Evolutionary conservation across 1,284 basidiomycete genomes (phyloP), one percentile per base, ranked within the genome.

Genomic region (Irpex sp.): DNA sequence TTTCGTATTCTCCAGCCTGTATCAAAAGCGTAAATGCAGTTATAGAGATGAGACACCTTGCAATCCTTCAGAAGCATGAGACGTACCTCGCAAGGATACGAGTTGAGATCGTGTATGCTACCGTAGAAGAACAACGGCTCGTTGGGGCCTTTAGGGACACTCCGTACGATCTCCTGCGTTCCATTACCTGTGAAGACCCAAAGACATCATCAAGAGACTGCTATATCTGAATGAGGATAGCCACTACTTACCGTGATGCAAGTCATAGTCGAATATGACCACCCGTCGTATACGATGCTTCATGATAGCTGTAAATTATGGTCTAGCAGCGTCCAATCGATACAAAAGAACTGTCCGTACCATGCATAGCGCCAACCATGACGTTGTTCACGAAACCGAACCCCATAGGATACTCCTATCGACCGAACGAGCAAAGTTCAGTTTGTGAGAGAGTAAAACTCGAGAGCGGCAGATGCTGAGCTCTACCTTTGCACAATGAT

Each of bases 321-420:
- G 54, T 31, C 37, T 48, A 37, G 19, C 57, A 21, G 8, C 56
- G 26, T 55, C 62, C 31, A 54, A 17, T 13, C 34, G 36, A 52
- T 38, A 44, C 40, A 26, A 17, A 58, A 56, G 36, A 36, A 40
- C 19, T 13, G 15, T 48, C 4, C 77, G 60, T 70, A 92, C 93
- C 96, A 74, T 98, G 94, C 19, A 95, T 92, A 26, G 95, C 93
- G 0, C 85, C 96, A 1, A 98, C 86, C 0, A 90, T 87, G 0
- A 96, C 93, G 71, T 98, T 98, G 73, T 98, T 98, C 44, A 98
- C 85, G 72, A 97, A 94, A 75, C 94, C 98, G 75, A 96, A 96
- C 0, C 96, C 97, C 8, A 89, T 91, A 0, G 96, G 96, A 0
- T 84, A 85, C 66, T 94, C 86, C 74, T 73, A 55, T 57, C 4